Evolutionary conservation across 805 yeast species (phyloP), one percentile per base, ranked within the genome.

Genomic region (Candida sonorensis): DNA sequence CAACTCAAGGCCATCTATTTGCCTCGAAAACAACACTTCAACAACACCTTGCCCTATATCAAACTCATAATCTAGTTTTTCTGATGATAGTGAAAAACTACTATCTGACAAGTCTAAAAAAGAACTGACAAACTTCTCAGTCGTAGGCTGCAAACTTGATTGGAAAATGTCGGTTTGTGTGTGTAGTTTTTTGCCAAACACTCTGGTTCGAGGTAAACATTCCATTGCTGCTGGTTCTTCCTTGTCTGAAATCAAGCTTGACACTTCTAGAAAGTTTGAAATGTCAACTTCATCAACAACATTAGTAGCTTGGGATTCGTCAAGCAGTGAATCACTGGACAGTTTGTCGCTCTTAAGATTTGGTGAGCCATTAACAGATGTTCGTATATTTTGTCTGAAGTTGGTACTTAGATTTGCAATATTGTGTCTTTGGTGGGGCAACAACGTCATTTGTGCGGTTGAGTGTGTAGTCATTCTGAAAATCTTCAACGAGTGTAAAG

Each of bases 11-110:
- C 46, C 49, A 13, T 45, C 42, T 4, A 32, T 13, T 13, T 34
- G 34, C 16, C 51, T 37, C 11, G 40, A 38, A 35, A 41, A 47
- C 2, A 43, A 30, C 4, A 38, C 31, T 13, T 40, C 42, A 5
- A 41, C 43, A n/a, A 31, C 26, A 8, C 41, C 46, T 1, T 43
- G 40, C 5, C 42, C 50, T 12, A 36, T 34, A 5, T 42, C 42
- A 6, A 33, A 26, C 10, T 30, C 41, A 10, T 30, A 34, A 9
- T 30, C 41, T 23, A n/a, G n/a, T n/a, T n/a, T n/a, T n/a, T n/a
- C n/a, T n/a, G n/a, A n/a, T n/a, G n/a, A n/a, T n/a, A n/a, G n/a
- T n/a, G n/a, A n/a, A n/a, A n/a, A n/a, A n/a, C n/a, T n/a, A n/a
- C n/a, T n/a, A n/a, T n/a, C n/a, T n/a, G n/a, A n/a, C n/a, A n/a